Evolutionary conservation across 768 basidiomycete genomes (phyloP).

Genomic region (Naganishia antarctica): DNA sequence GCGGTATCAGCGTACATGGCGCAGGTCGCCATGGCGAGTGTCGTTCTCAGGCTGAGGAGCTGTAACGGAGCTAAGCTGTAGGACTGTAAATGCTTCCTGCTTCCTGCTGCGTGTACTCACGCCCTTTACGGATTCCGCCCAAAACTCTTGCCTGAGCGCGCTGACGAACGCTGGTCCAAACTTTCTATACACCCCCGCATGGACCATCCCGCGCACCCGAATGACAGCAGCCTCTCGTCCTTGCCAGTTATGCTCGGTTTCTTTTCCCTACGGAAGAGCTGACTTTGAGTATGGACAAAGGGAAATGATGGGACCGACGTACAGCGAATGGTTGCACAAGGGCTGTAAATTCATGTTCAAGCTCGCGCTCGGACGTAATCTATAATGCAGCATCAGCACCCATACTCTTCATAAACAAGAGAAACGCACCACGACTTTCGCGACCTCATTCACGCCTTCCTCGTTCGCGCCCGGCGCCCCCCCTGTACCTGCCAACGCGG

Average conservation of each 20-base stretch:
- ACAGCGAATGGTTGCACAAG: conserved; percentile 82
- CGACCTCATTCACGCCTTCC: too few relatives aligned
- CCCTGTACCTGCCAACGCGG: neutral
- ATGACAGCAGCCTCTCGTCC: conserved; percentile 70
- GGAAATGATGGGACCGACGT: conserved; percentile 34
- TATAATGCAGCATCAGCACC: conserved; percentile 24
- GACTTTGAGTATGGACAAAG: neutral
- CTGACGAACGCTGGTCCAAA: conserved; percentile 70
- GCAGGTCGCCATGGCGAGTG: conserved; percentile 74
- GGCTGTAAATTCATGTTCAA: conserved; percentile 74
- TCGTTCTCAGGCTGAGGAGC: conserved; percentile 85
- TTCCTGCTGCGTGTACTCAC: conserved; percentile 56
- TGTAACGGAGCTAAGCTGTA: conserved; percentile 47
- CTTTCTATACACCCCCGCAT: conserved; percentile 71
- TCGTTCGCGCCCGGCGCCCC: neutral
- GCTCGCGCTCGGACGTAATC: conserved; percentile 75
- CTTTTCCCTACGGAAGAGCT: conserved; percentile 66
- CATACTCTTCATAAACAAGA: too few relatives aligned
- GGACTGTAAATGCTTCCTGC: too few relatives aligned
- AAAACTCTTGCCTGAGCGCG: conserved; percentile 69
- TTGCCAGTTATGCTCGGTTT: conserved; percentile 94
- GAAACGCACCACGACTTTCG: conserved; percentile 35
- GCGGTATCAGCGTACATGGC: conserved; percentile 72
- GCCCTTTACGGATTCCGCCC: conserved; percentile 77
- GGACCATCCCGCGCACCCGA: conserved; percentile 81